phyloP scores from a whole-genome alignment of 2,329 filamentous ascomycete species.

The Zasmidium cellare region DNA sequence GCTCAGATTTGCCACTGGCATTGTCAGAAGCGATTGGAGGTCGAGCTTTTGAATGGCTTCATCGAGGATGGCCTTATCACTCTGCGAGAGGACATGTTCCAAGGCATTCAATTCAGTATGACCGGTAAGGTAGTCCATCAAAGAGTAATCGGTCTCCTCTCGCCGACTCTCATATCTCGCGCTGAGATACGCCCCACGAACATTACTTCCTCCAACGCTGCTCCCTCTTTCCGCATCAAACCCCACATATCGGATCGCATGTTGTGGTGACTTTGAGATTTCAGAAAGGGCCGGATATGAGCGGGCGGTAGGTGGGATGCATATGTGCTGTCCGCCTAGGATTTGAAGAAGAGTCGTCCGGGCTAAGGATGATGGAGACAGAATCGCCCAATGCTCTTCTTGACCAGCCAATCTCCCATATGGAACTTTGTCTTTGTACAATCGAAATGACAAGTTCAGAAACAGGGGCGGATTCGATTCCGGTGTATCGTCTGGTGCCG shows the following conservation, averaged over 20 bases:
- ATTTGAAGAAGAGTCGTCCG: slow-evolving; percentile 82
- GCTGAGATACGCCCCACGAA: slow-evolving; percentile 78
- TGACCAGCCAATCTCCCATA: slow-evolving; percentile 1
- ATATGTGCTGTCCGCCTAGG: slow-evolving; percentile 72
- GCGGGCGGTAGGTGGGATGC: slow-evolving; percentile 71
- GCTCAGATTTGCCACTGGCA: slow-evolving; percentile 86
- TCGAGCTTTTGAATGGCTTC: slow-evolving; percentile 69
- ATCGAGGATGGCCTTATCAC: slow-evolving; percentile 54
- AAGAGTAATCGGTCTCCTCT: slow-evolving; percentile 83
- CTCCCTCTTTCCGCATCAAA: slow-evolving; percentile 73
- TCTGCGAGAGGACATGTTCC: slow-evolving; percentile 46
- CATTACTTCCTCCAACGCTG: slow-evolving; percentile 53
- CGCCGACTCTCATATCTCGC: slow-evolving; percentile 86
- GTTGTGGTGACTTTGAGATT: slow-evolving; percentile 58
- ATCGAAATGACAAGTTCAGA: slow-evolving; percentile 65
- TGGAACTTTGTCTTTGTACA: slow-evolving; percentile 43
- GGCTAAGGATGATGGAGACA: slow-evolving; percentile 75
- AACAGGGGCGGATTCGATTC: slow-evolving; percentile 52
- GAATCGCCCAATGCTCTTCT: slow-evolving; percentile 74
- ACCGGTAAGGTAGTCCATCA: slow-evolving; percentile 77
- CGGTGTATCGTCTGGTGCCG: slow-evolving; percentile 45
- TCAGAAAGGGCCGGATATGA: slow-evolving; percentile 74
- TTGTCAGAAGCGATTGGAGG: slow-evolving; percentile 67
- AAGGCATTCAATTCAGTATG: slow-evolving; percentile 80
- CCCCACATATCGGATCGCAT: slow-evolving; percentile 84